A percentile compares a stretch with the other conserved stretches of the same genome.
Conservation (phyloP, 495 filamentous ascomycete species). For the Tuber indicum region DNA sequence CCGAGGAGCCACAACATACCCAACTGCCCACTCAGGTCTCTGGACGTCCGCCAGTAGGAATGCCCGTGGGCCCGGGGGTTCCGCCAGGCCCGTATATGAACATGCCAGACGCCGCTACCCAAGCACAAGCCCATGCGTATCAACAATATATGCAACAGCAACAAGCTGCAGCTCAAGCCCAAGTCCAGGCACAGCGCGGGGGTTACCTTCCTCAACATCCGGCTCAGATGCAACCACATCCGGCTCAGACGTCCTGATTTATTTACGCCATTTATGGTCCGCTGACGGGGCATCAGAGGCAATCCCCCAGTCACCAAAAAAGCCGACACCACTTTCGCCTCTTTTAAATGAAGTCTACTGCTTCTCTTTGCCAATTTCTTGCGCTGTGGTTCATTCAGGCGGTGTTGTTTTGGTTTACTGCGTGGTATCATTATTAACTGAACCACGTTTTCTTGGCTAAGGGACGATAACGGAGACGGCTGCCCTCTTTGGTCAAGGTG, state of each 20-base stretch:
- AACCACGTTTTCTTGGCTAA: neutral
- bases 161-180: slow-evolving; percentile 43
- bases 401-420: neutral
- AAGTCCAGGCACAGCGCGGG: slow-evolving; percentile 38
- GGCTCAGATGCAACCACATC: slow-evolving; percentile 36
- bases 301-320: neutral
- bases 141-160: slow-evolving; percentile 53
- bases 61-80: slow-evolving; percentile 48
- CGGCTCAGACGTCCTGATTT: slow-evolving; percentile 40
- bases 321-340: neutral
- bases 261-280: neutral
- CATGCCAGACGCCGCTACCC: slow-evolving; percentile 50
- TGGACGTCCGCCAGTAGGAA: slow-evolving; percentile 49
- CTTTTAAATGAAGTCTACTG: neutral
- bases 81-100: slow-evolving; percentile 47
- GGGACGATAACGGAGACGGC: neutral
- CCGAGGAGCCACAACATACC: slow-evolving; percentile 55
- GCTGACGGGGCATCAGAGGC: neutral
- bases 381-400: neutral
- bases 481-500: neutral
- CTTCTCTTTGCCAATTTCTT: neutral
- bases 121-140: slow-evolving; percentile 56
- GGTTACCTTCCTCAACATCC: slow-evolving; percentile 40
- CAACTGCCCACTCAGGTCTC: slow-evolving; percentile 54
- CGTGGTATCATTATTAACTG: neutral